Base-by-base conservation (phyloP, 2,329 filamentous ascomycete genomes). In the Aspergillus hiratsukae region DNA sequence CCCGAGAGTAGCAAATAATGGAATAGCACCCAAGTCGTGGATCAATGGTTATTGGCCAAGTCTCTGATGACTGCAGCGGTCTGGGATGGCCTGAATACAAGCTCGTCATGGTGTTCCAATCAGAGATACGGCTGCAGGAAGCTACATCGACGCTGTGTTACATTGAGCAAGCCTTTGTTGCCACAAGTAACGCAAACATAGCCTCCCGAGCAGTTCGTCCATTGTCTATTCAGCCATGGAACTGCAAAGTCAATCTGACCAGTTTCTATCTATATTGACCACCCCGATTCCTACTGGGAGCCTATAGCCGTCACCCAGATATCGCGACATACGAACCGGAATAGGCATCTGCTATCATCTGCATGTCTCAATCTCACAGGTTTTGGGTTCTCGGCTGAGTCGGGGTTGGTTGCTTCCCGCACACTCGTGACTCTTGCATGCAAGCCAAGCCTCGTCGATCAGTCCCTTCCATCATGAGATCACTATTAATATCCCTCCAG, bases 371-470 rank as follows among this genome's bases (percentile, higher is more conserved):
- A 11, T 10, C 41, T 23, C 23, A n/a, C 41, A 45, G n/a, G 0
- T 21, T 3, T 5, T 11, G 8, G 41, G 9, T 35, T 35, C 31
- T 17, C 31, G 4, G 11, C 31, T 6, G 11, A 35, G 31, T 35
- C 31, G 11, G 6, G 40, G n/a, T 43, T n/a, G 40, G n/a, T 5
- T 43, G 9, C 3, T 45, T 7, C 14, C 41, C 41, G 8, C 41
- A 19, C 14, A 14, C 41, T 46, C 43, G 21, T 46, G 43, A 46
- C 31, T 27, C 19, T 41, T 28, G 19, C 29, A 43, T 52, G 49
- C 54, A 55, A 45, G 54, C 54, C 53, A 54, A 54, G n/a, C 19
- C 43, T 46, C 43, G 21, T 7, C 43, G 23, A 25, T 14, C 45
- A 9, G 27, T 27, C 27, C 27, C 37, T 51, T 48, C 27, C 23